Evolutionary conservation across 2,329 filamentous ascomycete genomes (phyloP), one percentile per base, ranked within the genome.

Genomic region (Claviceps monticola): DNA sequence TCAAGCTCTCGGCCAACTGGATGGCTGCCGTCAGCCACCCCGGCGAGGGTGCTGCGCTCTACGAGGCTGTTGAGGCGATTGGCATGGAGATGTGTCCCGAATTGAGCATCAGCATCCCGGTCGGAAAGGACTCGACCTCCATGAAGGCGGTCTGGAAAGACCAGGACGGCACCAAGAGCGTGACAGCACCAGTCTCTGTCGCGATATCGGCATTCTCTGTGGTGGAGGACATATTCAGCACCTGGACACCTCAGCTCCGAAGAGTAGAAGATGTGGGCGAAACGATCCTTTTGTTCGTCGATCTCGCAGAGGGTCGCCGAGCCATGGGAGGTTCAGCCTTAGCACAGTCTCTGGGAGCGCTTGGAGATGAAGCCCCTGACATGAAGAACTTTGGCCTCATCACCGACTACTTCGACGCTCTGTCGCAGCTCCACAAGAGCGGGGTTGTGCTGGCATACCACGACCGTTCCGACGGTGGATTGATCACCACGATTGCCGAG

Each of bases 141-240:
- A 97, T 98, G 93, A 96, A 96, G 74, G 91, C 94, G 61, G 88
- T 88, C 52, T 97, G 93, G 93, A 85, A 82, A 62, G 86, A 91
- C 58, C 72, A 74, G 55, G 72, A 77, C 17, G 76, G 86, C 55
- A 70, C 76, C 14, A 93, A 86, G 71, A 90, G 90, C 58, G 91
- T 97, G 48, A 96, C 88, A 39, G 88, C 93, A 4, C 93, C 93
- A 1, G 80, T 97, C 60, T 95, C 91, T 1, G 77, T 95, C 5
- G 83, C 96, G 51, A 89, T 97, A 59, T 89, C 93, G 5, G 88
- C 93, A 1, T 96, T 97, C 62, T 84, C 85, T 1, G 80, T 88
- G 2, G 90, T 96, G 3, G 79, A 85, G 51, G 81, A 94, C 64
- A 83, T 90, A 51, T 77, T 82, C 57, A 87, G 82, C 62, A 97